These are phyloP conservation scores for Acmispon strigosus DNA, from an alignment of 306 rosid species.

Conservation along the genomic window DNA sequence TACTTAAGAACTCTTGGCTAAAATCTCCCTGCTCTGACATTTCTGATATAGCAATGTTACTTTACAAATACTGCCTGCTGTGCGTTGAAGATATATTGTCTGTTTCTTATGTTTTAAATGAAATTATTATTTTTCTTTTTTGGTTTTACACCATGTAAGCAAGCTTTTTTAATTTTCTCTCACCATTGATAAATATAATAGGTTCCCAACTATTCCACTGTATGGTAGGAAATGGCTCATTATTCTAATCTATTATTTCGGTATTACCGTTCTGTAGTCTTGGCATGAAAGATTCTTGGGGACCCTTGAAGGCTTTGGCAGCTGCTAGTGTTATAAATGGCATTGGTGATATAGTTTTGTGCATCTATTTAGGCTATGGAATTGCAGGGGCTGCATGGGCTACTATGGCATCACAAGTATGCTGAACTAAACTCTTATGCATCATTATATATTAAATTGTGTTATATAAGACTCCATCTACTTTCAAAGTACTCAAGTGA, in stretches of 20 bases:
- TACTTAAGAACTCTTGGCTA: neutral
- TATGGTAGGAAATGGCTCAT: neutral
- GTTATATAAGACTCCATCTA: neutral
- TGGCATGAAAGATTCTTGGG: conserved; percentile 55
- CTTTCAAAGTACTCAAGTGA: conserved; percentile 7
- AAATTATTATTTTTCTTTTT: neutral
- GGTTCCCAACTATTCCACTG: neutral
- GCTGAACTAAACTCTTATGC: conserved; percentile 12
- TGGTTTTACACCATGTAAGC: conserved; percentile 4
- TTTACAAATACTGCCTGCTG: neutral
- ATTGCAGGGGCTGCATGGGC: conserved; percentile 50
- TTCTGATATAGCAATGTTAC: neutral
- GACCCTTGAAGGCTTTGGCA: conserved; percentile 47
- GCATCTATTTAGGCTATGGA: conserved; percentile 38
- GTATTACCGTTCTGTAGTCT: conserved; percentile 25
- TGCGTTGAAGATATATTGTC: neutral
- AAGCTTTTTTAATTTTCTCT: conserved; percentile 2
- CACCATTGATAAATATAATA: neutral
- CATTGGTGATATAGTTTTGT: conserved; percentile 32
- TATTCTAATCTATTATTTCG: neutral
- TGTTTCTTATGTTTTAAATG: conserved; percentile 1
- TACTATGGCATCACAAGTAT: conserved; percentile 40
- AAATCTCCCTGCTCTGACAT: neutral
- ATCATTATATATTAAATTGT: conserved; percentile 2
- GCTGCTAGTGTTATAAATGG: conserved; percentile 40